Evolutionary conservation across 2,329 filamentous ascomycete species (phyloP).

Genomic region (Cytospora piceicola): DNA sequence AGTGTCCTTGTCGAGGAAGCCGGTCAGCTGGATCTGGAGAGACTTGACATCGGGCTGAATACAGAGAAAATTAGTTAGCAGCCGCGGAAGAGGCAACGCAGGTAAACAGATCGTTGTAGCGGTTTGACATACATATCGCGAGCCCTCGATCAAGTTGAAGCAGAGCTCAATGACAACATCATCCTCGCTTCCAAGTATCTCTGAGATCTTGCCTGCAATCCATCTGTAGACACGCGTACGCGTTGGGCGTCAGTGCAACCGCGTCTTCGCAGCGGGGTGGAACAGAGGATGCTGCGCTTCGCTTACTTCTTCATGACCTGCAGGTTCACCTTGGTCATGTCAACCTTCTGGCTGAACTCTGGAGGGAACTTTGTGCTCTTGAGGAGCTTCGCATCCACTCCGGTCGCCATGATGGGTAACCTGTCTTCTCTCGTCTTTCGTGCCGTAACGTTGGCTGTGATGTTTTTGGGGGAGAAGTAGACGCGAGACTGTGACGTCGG

Average conservation of each 20-base stretch:
- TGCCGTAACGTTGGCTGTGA: conserved; percentile 5
- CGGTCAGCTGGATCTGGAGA: conserved; percentile 90
- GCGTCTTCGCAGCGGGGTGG: conserved; percentile 1
- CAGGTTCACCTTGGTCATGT: conserved; percentile 95
- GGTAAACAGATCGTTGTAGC: neutral
- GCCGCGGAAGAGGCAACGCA: neutral
- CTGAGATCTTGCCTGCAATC: conserved; percentile 86
- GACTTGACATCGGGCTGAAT: conserved; percentile 90
- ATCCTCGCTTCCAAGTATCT: conserved; percentile 89
- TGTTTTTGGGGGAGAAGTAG: conserved; percentile 13
- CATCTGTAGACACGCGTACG: conserved; percentile 64
- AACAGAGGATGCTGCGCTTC: conserved; percentile 1
- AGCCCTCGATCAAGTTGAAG: conserved; percentile 71
- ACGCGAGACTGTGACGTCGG: conserved; percentile 30
- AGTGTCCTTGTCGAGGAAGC: conserved; percentile 93
- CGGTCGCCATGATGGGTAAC: conserved; percentile 68
- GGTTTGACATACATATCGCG: conserved; percentile 69
- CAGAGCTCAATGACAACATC: conserved; percentile 92
- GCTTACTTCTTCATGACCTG: conserved; percentile 96
- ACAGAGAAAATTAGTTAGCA: conserved; percentile 33
- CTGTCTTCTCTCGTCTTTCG: conserved; percentile 25
- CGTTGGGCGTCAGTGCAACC: conserved; percentile 25
- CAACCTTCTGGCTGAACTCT: conserved; percentile 93
- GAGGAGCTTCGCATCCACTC: conserved; percentile 85
- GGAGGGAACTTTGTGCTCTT: conserved; percentile 91